Percentiles rank a stretch among this genome's conserved stretches.
These are phyloP conservation scores for Rhizopogon salebrosus DNA, from an alignment of 768 basidiomycete genomes.

Conservation along the genomic window DNA sequence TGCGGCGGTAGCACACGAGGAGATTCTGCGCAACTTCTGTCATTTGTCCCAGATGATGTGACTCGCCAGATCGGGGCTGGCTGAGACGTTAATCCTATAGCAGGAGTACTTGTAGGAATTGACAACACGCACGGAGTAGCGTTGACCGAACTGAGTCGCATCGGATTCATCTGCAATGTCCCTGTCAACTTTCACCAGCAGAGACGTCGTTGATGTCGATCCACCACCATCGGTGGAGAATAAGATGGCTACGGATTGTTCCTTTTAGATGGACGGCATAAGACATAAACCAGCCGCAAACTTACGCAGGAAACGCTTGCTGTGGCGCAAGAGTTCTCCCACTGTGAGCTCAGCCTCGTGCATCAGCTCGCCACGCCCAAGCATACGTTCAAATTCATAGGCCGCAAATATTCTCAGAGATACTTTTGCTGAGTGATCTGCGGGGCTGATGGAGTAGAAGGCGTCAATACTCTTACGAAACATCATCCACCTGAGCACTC, in stretches of 20 bases:
- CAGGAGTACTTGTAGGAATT: neutral
- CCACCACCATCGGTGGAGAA: neutral
- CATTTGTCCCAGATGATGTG: neutral
- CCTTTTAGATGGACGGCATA: too few species aligned
- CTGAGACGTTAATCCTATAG: neutral
- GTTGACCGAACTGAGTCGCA: neutral
- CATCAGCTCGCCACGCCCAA: slow-evolving; percentile 9
- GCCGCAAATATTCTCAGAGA: slow-evolving; percentile 3
- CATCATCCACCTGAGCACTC: neutral
- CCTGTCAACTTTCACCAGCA: neutral
- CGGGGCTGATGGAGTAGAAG: slow-evolving; percentile 1
- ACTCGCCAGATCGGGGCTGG: neutral
- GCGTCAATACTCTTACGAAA: neutral
- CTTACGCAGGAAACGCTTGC: neutral
- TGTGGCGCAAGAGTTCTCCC: neutral
- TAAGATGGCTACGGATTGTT: neutral
- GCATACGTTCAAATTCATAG: slow-evolving; percentile 7
- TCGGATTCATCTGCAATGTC: neutral
- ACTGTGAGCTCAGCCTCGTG: neutral
- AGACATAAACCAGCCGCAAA: neutral
- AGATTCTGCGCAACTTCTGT: neutral
- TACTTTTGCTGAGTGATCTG: neutral
- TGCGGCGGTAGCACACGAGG: neutral
- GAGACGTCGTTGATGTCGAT: neutral
- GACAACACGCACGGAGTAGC: neutral